Evolutionary conservation across 768 basidiomycete species (phyloP).

Genomic region (Podaxis sp.): DNA sequence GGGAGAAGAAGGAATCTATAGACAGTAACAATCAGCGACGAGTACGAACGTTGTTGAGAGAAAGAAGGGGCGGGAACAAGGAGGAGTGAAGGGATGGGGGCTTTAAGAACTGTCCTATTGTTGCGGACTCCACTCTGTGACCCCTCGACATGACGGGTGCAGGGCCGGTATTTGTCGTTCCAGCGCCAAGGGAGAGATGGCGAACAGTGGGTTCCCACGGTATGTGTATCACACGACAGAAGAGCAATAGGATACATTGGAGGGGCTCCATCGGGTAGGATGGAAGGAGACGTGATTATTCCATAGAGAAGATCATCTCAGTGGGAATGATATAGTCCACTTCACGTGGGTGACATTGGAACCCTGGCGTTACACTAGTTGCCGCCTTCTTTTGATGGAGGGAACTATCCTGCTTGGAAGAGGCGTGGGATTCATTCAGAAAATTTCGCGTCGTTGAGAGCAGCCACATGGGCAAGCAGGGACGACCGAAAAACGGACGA

Average conservation of each 20-base stretch:
- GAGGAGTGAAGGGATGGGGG: not conserved
- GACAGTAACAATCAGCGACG: constrained; percentile 29
- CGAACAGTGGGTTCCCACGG: constrained; percentile 3
- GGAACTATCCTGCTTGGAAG: not conserved
- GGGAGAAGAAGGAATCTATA: not conserved
- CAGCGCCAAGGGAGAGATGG: not conserved
- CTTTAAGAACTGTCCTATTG: not conserved
- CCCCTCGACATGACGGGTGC: not conserved
- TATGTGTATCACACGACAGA: not conserved
- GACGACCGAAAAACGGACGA: not conserved
- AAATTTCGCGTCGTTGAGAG: not conserved
- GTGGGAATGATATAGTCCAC: constrained; percentile 7
- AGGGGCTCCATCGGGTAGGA: constrained; percentile 4
- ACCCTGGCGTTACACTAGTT: constrained; percentile 15
- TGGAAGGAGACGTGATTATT: not conserved
- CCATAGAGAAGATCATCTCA: constrained; percentile 2
- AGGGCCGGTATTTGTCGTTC: constrained; percentile 1
- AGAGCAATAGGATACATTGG: not conserved
- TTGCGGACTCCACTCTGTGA: not conserved
- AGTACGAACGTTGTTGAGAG: constrained; percentile 25
- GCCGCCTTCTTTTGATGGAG: constrained; percentile 15
- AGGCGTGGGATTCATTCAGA: not conserved
- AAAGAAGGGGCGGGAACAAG: constrained; percentile 7
- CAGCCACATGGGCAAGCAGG: not conserved
- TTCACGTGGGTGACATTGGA: constrained; percentile 14